Evolutionary conservation across 192 early-diverging fungal genomes (phyloP), one percentile per base, ranked within the genome.

Genomic region (Entrophospora sp.): DNA sequence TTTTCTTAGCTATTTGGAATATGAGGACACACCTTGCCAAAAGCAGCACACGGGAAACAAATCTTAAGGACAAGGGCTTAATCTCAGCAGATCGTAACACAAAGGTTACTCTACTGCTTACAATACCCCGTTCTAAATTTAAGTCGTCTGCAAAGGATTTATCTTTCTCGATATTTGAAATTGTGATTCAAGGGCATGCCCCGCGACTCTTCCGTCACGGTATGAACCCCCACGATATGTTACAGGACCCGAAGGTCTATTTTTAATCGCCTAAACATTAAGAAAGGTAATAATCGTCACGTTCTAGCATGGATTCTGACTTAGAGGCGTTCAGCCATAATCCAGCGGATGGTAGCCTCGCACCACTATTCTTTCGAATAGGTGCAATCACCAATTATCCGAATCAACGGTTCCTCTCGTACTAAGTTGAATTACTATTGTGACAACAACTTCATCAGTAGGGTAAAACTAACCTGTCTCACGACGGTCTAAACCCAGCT

Each of bases 381-480:
- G 48, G 48, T 22, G 48, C 48, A 49, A n/a, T 5, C 73, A 77
- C 83, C 83, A 86, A 86, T 77, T 85, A 85, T 85, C 77, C 74
- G 84, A 85, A 80, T 76, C 67, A 81, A 82, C 66, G 70, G n/a
- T n/a, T n/a, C n/a, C n/a, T n/a, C n/a, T n/a, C n/a, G n/a, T n/a
- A n/a, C n/a, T n/a, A n/a, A n/a, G n/a, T n/a, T n/a, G n/a, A n/a
- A n/a, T n/a, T n/a, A n/a, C n/a, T n/a, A n/a, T n/a, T n/a, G n/a
- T n/a, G n/a, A n/a, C n/a, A n/a, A n/a, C n/a, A n/a, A 71, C 73
- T 84, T 78, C 83, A 87, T 87, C 88, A 91, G 87, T 89, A 90
- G 87, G 87, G 87, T 89, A 91, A 91, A 91, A 91, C 89, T 90
- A 89, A 91, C 89, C 88, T 90, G 87, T 90, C 89, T 91, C 89